Conservation (phyloP, 805 yeast species). For the Metschnikowia anglica region DNA sequence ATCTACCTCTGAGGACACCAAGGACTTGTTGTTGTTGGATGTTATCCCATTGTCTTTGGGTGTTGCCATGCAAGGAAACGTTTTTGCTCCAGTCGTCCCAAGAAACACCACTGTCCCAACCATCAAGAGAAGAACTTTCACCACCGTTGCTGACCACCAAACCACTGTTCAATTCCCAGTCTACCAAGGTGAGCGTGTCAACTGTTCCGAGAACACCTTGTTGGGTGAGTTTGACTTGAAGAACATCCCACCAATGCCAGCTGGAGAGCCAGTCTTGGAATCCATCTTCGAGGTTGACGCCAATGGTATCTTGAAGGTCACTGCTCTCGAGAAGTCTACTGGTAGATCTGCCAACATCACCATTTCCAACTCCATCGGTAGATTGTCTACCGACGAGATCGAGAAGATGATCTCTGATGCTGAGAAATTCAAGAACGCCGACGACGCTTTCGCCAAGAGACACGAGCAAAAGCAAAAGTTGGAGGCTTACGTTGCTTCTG, state of each 20-base stretch:
- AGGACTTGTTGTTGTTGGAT: conserved; percentile 50
- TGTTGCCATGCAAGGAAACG: conserved; percentile 53
- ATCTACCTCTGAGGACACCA: conserved; percentile 49
- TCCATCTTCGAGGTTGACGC: conserved; percentile 51
- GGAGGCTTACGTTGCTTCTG: conserved; percentile 89
- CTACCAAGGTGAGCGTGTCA: conserved; percentile 53
- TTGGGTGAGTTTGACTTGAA: conserved; percentile 52
- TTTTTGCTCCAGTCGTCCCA: conserved; percentile 51
- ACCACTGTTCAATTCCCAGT: conserved; percentile 52
- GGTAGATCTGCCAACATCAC: conserved; percentile 52
- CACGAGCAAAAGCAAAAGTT: conserved; percentile 99
- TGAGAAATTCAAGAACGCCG: conserved; percentile 85
- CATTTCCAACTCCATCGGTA: conserved; percentile 51
- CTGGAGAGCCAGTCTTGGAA: conserved; percentile 52
- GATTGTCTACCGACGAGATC: conserved; percentile 49
- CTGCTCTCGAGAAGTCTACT: conserved; percentile 50
- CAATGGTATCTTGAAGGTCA: conserved; percentile 51
- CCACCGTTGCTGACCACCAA: conserved; percentile 52
- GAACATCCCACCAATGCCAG: conserved; percentile 52
- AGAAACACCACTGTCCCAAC: conserved; percentile 53
- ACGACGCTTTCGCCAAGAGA: conserved; percentile 98
- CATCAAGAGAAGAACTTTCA: conserved; percentile 51
- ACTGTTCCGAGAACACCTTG: conserved; percentile 51
- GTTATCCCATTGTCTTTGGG: conserved; percentile 51
- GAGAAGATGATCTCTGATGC: conserved; percentile 50